phyloP scores from a whole-genome alignment of 2,329 filamentous ascomycete genomes.

The Neonectria hederae region DNA sequence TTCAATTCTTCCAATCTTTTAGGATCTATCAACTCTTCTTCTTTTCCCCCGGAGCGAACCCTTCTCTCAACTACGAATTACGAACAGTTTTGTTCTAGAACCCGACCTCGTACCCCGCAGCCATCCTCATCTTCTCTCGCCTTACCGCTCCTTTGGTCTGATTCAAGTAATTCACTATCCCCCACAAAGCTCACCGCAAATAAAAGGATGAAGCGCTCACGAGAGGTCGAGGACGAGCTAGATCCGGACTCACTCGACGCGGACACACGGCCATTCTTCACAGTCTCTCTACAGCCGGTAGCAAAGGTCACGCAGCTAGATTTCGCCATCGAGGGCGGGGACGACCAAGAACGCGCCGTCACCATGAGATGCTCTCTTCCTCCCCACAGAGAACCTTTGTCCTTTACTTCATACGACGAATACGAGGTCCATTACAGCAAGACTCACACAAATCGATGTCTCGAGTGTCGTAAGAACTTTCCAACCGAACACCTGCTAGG shows the following conservation, averaged over 20 bases:
- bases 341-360: slow-evolving; percentile 50
- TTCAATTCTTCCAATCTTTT: not conserved
- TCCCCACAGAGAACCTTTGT: slow-evolving; percentile 75
- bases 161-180: slow-evolving; percentile 41
- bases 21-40: not conserved
- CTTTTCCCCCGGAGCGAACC: not conserved
- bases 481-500: slow-evolving; percentile 82
- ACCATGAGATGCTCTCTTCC: slow-evolving; percentile 83
- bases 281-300: slow-evolving; percentile 42
- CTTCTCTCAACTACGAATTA: not conserved
- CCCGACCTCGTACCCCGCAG: not conserved
- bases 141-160: slow-evolving; percentile 35
- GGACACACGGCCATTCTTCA: slow-evolving; percentile 26
- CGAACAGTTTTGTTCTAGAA: not conserved
- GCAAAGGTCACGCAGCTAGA: slow-evolving; percentile 72
- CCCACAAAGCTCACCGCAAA: slow-evolving; percentile 44
- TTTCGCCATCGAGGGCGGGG: slow-evolving; percentile 46
- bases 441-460: slow-evolving; percentile 83
- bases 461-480: slow-evolving; percentile 87
- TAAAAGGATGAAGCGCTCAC: slow-evolving; percentile 70
- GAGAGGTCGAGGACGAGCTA: slow-evolving; percentile 63
- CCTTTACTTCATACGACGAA: slow-evolving; percentile 78
- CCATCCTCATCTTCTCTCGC: slow-evolving; percentile 26
- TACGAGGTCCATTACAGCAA: slow-evolving; percentile 90
- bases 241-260: slow-evolving; percentile 42